phyloP scores from a whole-genome alignment of 352 stramenopile species.

The Phytophthora syringae region DNA sequence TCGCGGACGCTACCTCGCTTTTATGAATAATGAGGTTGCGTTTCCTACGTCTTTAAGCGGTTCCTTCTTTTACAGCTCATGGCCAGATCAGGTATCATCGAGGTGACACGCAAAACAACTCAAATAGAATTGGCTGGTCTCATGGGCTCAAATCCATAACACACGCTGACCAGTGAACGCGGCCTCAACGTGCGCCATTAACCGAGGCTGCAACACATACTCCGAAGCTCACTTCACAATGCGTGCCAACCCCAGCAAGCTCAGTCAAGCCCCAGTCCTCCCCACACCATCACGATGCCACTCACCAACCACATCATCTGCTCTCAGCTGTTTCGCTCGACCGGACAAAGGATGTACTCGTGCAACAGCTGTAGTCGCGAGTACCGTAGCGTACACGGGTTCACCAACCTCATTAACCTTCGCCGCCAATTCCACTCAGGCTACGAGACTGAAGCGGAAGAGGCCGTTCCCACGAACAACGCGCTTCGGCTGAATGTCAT shows the following conservation, averaged over 20 bases:
- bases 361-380: not conserved
- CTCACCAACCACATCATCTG: not conserved
- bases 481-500: not conserved
- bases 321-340: not conserved
- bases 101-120: too few relatives aligned
- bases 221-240: not conserved
- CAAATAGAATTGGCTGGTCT: not conserved
- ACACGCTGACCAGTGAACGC: not conserved
- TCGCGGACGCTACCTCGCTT: too few relatives aligned
- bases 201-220: not conserved
- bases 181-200: too few relatives aligned
- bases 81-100: too few relatives aligned
- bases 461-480: not conserved
- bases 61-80: too few relatives aligned
- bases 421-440: not conserved
- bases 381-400: not conserved
- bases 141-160: not conserved
- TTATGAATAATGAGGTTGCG: too few relatives aligned
- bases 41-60: too few relatives aligned
- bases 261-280: not conserved
- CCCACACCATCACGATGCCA: not conserved
- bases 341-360: not conserved
- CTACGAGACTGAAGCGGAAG: not conserved
- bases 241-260: not conserved
- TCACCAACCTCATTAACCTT: not conserved